Evolutionary conservation across 257 asterid species (phyloP), one percentile per base, ranked within the genome.

Genomic region (Forsythia viridissima): DNA sequence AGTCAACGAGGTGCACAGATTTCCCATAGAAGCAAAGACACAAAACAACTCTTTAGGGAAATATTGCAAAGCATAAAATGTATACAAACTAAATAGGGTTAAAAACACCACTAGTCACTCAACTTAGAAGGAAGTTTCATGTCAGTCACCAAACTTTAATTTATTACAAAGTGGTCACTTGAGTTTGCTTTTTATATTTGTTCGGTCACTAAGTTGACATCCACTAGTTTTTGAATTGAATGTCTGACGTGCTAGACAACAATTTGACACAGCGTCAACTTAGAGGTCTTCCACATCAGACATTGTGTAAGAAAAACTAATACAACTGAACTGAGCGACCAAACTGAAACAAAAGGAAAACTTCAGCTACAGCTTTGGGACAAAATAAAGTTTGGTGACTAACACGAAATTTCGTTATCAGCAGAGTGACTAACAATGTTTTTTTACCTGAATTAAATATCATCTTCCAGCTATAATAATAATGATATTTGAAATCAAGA

Each of bases 391-490:
- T 8, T 59, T 59, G 68, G 68, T 63, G 10, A 63, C 3, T 63
- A 63, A 63, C 38, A 63, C 24, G 13, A 61, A 61, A 63, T 63
- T 63, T 63, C 37, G 0, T 63, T 21, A 63, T 24, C 4, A 63
- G 70, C 16, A 21, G 65, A 57, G 39, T 21, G 70, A 11, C 70
- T 30, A 21, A 61, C 36, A 63, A 11, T 9, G 13, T 7, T 61
- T 9, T 61, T 24, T 3, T 8, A 5, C 24, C 38, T 2, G 11
- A 41, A 73, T 71, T 65, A 55, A 70, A 34, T 7, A 42, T 72
- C 73, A 44, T 38, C 8, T 42, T 76, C 48, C 78, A 76, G 72
- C 36, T 6, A 71, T 20, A 63, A 74, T 55, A 46, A 63, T 11
- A 36, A 69, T 18, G 13, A 55, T 34, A 72, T 15, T 61, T 74